A percentile compares a stretch with the other conserved stretches of the same genome.
These are phyloP conservation scores for Epicoccum nigrum DNA, from an alignment of 2,329 filamentous ascomycete genomes.

Conservation along the genomic window DNA sequence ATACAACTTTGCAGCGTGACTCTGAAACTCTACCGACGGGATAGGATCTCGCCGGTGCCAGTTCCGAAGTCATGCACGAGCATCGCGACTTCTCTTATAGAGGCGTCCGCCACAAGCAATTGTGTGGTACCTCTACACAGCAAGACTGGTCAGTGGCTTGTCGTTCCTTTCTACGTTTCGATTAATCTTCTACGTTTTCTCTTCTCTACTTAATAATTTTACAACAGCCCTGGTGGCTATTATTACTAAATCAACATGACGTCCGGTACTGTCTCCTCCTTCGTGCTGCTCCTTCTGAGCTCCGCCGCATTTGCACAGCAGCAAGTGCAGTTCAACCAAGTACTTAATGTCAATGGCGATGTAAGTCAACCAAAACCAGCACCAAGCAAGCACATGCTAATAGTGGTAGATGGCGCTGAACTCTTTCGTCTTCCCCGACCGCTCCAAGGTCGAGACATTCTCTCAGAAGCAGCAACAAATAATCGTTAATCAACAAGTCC, in stretches of 20 bases:
- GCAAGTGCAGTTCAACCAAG: slow-evolving; percentile 46
- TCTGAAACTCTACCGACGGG: slow-evolving; percentile 28
- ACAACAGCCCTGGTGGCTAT: slow-evolving; percentile 43
- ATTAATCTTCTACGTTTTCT: slow-evolving; percentile 25
- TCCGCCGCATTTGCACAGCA: slow-evolving; percentile 37
- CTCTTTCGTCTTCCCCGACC: slow-evolving; percentile 46
- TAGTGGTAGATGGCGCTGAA: slow-evolving; percentile 43
- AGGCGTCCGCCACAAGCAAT: slow-evolving; percentile 19
- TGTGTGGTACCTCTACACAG: slow-evolving; percentile 28
- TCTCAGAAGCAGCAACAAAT: slow-evolving; percentile 48
- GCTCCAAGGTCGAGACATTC: slow-evolving; percentile 46
- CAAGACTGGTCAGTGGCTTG: slow-evolving; percentile 40
- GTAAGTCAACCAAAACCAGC: slow-evolving; percentile 27
- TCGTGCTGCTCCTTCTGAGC: slow-evolving; percentile 39
- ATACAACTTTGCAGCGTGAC: slow-evolving; percentile 24
- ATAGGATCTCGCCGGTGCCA: slow-evolving; percentile 23
- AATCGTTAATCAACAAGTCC: slow-evolving; percentile 49
- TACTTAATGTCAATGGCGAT: slow-evolving; percentile 49
- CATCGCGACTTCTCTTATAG: slow-evolving; percentile 33
- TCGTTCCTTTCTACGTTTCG: slow-evolving; percentile 34
- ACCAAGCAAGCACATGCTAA: slow-evolving; percentile 9
- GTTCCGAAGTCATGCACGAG: slow-evolving; percentile 13
- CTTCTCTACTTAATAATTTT: slow-evolving; percentile 33
- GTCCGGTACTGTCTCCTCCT: slow-evolving; percentile 45
- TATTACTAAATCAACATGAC: slow-evolving; percentile 36